Evolutionary conservation across 2,329 filamentous ascomycete species (phyloP), one percentile per base, ranked within the genome.

Genomic region (Colletotrichum chrysophilum): DNA sequence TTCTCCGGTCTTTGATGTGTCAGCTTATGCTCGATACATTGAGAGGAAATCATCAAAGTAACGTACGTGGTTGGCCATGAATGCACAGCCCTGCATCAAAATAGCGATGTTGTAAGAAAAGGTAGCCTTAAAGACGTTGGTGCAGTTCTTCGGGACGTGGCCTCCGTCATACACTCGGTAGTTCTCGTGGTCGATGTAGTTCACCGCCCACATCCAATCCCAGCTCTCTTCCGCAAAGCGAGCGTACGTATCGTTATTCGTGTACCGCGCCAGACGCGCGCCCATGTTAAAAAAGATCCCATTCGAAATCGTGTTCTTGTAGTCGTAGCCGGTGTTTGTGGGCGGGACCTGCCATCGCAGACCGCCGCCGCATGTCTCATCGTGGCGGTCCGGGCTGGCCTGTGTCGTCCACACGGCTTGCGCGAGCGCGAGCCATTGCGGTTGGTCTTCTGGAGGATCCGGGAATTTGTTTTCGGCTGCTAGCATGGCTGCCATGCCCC

Each of bases 321-420:
- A 96, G 80, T 93, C 89, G 83, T 94, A 96, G 38, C 94, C 95
- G 61, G 88, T 89, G 82, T 96, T 95, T 79, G 93, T 92, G 7
- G 90, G 87, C 78, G 92, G 95, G 76, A 96, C 94, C 86, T 96
- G 94, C 94, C 94, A 95, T 79, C 93, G 89, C 77, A 96, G 83
- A 24, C 94, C 94, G 24, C 83, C 83, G 73, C 90, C 91, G 21
- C 87, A 88, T 0, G 83, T 84, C 1, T 86, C 83, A 10, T 88
- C 88, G 80, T 94, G 92, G 86, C 93, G 93, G 61, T 91, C 88
- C 3, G 86, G 84, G 24, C 80, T 82, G 4, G 89, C 90, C 67
- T 88, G 86, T 2, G 88, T 88, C 79, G 93, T 92, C 80, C 91
- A 96, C 21, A 94, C 91, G 43, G 89, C 90, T 80, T 92, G 88